Evolutionary conservation across 2,329 filamentous ascomycete genomes (phyloP).

Genomic region (Diplodia scrobiculata): DNA sequence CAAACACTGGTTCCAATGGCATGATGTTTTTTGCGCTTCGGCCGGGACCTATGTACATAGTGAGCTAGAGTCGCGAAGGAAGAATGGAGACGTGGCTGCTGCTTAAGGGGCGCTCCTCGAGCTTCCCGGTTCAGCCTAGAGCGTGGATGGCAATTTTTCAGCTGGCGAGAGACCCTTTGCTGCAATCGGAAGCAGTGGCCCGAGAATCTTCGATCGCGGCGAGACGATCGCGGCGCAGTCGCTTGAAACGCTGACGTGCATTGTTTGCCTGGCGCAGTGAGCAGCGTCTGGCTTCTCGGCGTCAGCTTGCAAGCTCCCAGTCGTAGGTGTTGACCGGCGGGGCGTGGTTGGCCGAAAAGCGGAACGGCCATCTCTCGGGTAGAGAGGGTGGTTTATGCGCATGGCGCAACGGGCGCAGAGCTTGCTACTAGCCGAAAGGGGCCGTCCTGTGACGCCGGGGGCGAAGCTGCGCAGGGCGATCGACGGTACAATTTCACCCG

Average conservation of each 20-base stretch:
- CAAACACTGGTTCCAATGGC: not conserved
- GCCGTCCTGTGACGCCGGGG: not conserved
- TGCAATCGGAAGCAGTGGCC: not conserved
- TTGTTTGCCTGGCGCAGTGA: constrained; percentile 2
- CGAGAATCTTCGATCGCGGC: not conserved
- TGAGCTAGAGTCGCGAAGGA: not conserved
- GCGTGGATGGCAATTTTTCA: not conserved
- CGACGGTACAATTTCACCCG: not conserved
- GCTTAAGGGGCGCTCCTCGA: not conserved
- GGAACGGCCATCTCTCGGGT: not conserved
- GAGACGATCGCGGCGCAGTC: not conserved
- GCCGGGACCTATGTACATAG: not conserved
- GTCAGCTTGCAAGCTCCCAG: not conserved
- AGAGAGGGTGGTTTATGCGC: constrained; percentile 15
- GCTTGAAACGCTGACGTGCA: constrained; percentile 14
- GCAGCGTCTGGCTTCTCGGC: not conserved
- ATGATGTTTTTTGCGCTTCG: not conserved
- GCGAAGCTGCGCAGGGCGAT: not conserved
- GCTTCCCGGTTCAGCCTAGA: not conserved
- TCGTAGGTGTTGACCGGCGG: not conserved
- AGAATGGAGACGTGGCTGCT: not conserved
- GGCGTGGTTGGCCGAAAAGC: not conserved
- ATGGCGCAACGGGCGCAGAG: not conserved
- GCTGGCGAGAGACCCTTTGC: not conserved
- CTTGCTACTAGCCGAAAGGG: not conserved